phyloP scores from a whole-genome alignment of 1,284 basidiomycete species.

The Cutaneotrichosporon sp. region DNA sequence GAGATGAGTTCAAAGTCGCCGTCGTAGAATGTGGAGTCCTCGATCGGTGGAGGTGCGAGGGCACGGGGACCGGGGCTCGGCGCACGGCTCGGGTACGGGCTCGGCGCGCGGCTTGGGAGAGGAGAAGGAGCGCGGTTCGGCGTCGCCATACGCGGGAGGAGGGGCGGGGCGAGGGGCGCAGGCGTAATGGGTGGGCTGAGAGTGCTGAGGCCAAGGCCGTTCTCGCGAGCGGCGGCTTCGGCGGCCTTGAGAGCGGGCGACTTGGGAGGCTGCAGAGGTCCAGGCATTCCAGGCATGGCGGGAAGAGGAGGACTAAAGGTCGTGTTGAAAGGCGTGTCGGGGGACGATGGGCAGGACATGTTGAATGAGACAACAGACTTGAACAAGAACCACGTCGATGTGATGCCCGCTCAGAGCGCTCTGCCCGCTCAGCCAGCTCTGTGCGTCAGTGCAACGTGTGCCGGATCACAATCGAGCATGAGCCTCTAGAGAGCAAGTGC shows the following conservation, averaged over 20 bases:
- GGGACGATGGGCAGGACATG: neutral
- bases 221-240: neutral
- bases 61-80: neutral
- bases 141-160: neutral
- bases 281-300: neutral
- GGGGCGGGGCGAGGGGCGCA: neutral
- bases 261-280: constrained; percentile 3
- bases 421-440: neutral
- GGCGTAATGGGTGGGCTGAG: neutral
- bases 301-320: neutral
- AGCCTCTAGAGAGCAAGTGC: neutral
- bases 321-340: constrained; percentile 7
- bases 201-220: neutral
- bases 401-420: neutral
- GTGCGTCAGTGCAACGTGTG: neutral
- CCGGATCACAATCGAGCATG: neutral
- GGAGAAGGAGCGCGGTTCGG: neutral
- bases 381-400: neutral
- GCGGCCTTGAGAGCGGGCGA: neutral
- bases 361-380: neutral
- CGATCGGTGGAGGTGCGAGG: constrained; percentile 1
- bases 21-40: constrained; percentile 6
- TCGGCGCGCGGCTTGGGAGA: neutral
- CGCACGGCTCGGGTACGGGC: neutral
- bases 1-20: constrained; percentile 18